Evolutionary conservation across 1,284 basidiomycete genomes (phyloP).

Genomic region (Moesziomyces antarcticus): DNA sequence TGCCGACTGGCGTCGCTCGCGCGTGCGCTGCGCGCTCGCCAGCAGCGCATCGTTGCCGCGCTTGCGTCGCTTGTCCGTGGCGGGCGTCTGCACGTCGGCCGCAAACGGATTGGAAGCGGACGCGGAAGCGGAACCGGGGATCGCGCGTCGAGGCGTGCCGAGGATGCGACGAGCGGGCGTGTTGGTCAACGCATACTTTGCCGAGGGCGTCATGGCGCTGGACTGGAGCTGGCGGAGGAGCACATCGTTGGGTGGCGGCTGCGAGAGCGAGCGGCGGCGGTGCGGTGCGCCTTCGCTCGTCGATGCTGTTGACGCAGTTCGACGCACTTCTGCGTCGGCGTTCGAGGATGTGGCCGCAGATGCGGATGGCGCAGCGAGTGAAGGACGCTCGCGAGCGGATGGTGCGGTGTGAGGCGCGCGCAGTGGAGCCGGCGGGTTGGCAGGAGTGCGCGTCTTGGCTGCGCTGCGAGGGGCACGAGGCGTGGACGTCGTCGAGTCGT

Average conservation of each 20-base stretch:
- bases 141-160: slow-evolving; percentile 27
- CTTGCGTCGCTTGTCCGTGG: slow-evolving; percentile 46
- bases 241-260: slow-evolving; percentile 47
- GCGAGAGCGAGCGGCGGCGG: slow-evolving; percentile 43
- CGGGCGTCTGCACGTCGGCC: slow-evolving; percentile 32
- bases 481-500: slow-evolving; percentile 8
- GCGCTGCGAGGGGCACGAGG: slow-evolving; percentile 23
- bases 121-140: slow-evolving; percentile 10
- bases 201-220: slow-evolving; percentile 30
- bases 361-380: slow-evolving; percentile 5
- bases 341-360: slow-evolving; percentile 5
- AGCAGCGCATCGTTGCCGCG: slow-evolving; percentile 40
- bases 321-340: neutral
- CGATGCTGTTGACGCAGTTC: slow-evolving; percentile 1
- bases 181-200: slow-evolving; percentile 22
- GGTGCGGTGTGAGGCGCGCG: slow-evolving; percentile 36
- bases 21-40: slow-evolving; percentile 37
- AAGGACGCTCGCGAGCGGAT: slow-evolving; percentile 8
- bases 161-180: slow-evolving; percentile 37
- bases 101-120: slow-evolving; percentile 19
- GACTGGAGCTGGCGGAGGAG: slow-evolving; percentile 39
- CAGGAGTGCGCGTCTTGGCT: slow-evolving; percentile 19
- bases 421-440: neutral
- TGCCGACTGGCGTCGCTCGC: slow-evolving; percentile 21
- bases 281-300: slow-evolving; percentile 3